phyloP scores from a whole-genome alignment of 2,329 filamentous ascomycete species.

The Fusarium sp. region DNA sequence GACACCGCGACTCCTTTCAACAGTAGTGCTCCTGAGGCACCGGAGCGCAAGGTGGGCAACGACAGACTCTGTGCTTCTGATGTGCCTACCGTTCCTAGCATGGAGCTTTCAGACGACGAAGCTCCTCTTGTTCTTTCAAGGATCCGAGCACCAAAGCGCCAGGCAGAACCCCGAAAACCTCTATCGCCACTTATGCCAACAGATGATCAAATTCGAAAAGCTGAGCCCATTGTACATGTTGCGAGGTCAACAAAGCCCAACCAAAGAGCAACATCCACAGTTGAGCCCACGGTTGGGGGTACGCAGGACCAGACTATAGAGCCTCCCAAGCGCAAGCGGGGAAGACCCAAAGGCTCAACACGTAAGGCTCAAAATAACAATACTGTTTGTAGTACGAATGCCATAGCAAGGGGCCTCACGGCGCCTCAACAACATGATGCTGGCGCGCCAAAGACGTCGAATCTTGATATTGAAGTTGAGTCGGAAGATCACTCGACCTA shows the following conservation, averaged over 20 bases:
- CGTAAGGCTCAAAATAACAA: neutral
- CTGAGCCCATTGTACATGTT: neutral
- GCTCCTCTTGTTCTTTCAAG: constrained; percentile 42
- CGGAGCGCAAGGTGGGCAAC: neutral
- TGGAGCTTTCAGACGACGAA: constrained; percentile 50
- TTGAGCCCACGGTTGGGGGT: neutral
- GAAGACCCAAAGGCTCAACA: constrained; percentile 31
- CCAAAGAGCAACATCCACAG: neutral
- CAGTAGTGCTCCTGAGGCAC: constrained; percentile 31
- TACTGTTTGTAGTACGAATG: neutral
- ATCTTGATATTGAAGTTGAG: neutral
- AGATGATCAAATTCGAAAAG: neutral
- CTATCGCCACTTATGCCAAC: neutral
- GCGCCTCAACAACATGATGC: neutral
- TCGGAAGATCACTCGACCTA: neutral
- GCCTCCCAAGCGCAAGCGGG: constrained; percentile 30
- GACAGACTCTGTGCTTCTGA: neutral
- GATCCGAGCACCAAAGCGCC: constrained; percentile 1
- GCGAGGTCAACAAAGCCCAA: neutral
- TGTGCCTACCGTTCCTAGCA: constrained; percentile 12
- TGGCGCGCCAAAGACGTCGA: constrained; percentile 14
- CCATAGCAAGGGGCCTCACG: neutral
- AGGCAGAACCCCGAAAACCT: neutral
- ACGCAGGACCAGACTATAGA: neutral
- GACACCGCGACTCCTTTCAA: constrained; percentile 37